Base-by-base conservation (phyloP, 176 grass and related monocot species). In the Bolboschoenus planiculmis region DNA sequence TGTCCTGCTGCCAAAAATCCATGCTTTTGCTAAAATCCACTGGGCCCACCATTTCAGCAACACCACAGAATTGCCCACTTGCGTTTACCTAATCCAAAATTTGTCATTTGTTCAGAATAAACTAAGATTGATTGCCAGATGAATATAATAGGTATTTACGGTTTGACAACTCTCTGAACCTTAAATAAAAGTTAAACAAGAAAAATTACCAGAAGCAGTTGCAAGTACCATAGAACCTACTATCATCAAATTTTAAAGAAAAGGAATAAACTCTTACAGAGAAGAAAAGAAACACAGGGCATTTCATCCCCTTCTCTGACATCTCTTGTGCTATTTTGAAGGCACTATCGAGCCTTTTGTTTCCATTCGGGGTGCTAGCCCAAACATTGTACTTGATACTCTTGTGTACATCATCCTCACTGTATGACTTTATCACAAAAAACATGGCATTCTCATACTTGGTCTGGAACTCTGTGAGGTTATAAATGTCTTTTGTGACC, bases 1-100 rank as follows among this genome's bases (percentile, higher is more conserved):
- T 97, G 77, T 97, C 94, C 88, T 97, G 94, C 78, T 97, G 94
- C 94, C 94, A 97, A 84, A 97, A 97, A 39, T 87, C 86, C 94
- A 97, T 97, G 67, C 85, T 94, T 84, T 63, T 90, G 77, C 85
- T 92, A 55, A 94, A 97, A 87, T 97, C 94, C 82, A 97, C 88
- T 36, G 88, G 75, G 31, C 91, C 94, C 85, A 85, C 76, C 94
- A 97, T 97, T 87, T 97, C 94, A 68, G 94, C 94, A 74, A 97
- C 85, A 0, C 94, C 94, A 83, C 94, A 97, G 62, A 97, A 97
- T 85, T 97, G 94, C 40, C 91, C 94, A 59, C 94, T 97, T 56
- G 94, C 90, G 90, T 97, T 97, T 82, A 97, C 94, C 94, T 97
- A 68, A 35, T 23, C 61, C 87, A 58, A 9, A 86, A 76, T 50